Percentiles rank a stretch among this genome's conserved stretches.
These are phyloP conservation scores for Telopea speciosissima DNA, from an alignment of 177 flowering plant species.

Conservation along the genomic window DNA sequence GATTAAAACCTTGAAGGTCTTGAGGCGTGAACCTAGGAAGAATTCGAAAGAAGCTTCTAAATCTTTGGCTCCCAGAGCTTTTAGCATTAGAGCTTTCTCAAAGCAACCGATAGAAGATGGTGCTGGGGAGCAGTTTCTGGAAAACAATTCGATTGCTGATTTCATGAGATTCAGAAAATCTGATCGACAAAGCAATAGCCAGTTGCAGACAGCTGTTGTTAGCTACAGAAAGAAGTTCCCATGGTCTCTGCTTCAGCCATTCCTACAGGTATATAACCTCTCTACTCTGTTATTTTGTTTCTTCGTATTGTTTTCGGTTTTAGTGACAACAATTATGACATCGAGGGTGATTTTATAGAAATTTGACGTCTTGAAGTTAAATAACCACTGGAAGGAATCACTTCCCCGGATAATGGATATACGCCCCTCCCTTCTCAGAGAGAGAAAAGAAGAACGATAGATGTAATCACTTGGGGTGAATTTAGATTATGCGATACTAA, in stretches of 20 bases:
- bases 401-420: no score
- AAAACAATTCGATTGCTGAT: constrained; percentile 71
- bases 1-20: constrained; percentile 8
- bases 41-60: constrained; percentile 1
- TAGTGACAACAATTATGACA: not conserved
- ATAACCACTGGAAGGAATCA: no score
- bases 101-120: constrained; percentile 30
- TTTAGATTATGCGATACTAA: no score
- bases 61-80: constrained; percentile 2
- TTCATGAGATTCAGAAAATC: constrained; percentile 71
- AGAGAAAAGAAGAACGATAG: not conserved
- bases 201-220: constrained; percentile 54
- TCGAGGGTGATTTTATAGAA: not conserved
- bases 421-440: not conserved
- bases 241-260: constrained; percentile 31
- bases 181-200: constrained; percentile 26
- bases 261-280: constrained; percentile 48
- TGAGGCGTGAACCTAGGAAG: constrained; percentile 9
- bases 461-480: not conserved
- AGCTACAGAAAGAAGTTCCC: constrained; percentile 4
- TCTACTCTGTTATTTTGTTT: constrained; percentile 5
- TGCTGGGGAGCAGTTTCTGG: constrained; percentile 40
- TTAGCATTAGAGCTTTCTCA: constrained; percentile 17
- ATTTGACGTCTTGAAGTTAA: no score
- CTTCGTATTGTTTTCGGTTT: not conserved